Evolutionary conservation across 352 stramenopile genomes (phyloP).

Genomic region (Phytophthora chlamydospora): DNA sequence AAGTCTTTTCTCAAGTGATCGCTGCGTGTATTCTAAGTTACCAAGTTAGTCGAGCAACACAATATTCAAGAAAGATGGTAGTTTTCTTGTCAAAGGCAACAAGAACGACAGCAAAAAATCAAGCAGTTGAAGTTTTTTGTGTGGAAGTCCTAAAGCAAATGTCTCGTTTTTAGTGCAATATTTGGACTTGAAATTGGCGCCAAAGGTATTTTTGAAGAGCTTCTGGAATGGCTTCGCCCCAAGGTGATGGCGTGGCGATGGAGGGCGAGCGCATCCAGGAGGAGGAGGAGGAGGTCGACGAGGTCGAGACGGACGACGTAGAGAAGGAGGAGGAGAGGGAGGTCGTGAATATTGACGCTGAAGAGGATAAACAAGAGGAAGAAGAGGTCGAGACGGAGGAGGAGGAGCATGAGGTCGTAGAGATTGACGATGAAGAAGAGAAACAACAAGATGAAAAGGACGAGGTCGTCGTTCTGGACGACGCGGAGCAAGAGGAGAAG

Average conservation of each 20-base stretch:
- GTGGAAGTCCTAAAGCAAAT: too few species aligned
- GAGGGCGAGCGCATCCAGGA: constrained; percentile 3
- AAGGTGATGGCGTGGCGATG: constrained; percentile 10
- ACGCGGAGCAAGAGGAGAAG: neutral
- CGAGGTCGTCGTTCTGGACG: constrained; percentile 18
- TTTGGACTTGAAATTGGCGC: constrained; percentile 1
- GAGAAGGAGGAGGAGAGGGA: constrained; percentile 4
- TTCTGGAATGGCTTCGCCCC: constrained; percentile 3
- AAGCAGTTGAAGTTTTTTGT: too few species aligned
- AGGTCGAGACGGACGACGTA: neutral
- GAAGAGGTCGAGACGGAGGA: constrained; percentile 11
- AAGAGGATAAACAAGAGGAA: constrained; percentile 9
- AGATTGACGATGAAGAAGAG: constrained; percentile 14
- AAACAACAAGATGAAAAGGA: constrained; percentile 8
- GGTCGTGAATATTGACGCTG: constrained; percentile 14
- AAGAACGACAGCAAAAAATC: neutral
- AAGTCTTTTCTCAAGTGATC: too few species aligned
- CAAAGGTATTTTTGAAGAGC: constrained; percentile 17
- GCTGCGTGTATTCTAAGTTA: too few species aligned
- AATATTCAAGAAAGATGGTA: too few species aligned
- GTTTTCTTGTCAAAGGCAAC: constrained; percentile 1
- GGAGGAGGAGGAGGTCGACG: neutral
- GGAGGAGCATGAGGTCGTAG: constrained; percentile 33
- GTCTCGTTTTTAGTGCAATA: neutral
- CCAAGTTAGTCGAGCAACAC: too few species aligned